These are phyloP conservation scores for Speleostelium caveatum DNA, from an alignment of 78 protist species.

Conservation along the genomic window DNA sequence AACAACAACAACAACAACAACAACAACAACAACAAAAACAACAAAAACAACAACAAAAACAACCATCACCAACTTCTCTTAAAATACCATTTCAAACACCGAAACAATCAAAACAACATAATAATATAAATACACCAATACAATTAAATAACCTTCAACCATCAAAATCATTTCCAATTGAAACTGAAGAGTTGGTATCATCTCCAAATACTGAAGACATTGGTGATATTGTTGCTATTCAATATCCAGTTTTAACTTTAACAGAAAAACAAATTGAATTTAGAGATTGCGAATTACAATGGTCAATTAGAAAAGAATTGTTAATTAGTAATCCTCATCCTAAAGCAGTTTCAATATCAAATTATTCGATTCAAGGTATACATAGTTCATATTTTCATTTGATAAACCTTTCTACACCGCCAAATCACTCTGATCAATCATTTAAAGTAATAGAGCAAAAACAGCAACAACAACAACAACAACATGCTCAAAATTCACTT, in stretches of 20 bases:
- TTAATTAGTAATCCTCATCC: constrained; percentile 26
- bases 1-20: background rate
- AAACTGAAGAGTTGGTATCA: background rate
- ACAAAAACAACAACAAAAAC: background rate
- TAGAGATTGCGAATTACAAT: constrained; percentile 13
- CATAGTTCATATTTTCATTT: background rate
- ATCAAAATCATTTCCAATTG: background rate
- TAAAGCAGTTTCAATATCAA: constrained; percentile 13
- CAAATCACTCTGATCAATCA: too few relatives aligned
- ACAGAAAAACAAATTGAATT: constrained; percentile 19
- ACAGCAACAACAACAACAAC: background rate
- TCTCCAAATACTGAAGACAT: background rate
- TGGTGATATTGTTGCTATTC: background rate
- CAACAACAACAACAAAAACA: background rate
- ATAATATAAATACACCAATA: background rate
- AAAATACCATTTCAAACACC: background rate
- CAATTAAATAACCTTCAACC: background rate
- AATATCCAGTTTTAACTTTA: constrained; percentile 14
- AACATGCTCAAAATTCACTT: background rate
- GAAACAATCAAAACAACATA: background rate
- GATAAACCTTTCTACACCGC: too few relatives aligned
- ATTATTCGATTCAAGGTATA: background rate
- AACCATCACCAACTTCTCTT: background rate
- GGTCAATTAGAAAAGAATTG: background rate
- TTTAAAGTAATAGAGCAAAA: background rate